A percentile compares a stretch with the other conserved stretches of the same genome.
phyloP scores from a whole-genome alignment of 108 stramenopile species.

The Stephanodiscus triporus region DNA sequence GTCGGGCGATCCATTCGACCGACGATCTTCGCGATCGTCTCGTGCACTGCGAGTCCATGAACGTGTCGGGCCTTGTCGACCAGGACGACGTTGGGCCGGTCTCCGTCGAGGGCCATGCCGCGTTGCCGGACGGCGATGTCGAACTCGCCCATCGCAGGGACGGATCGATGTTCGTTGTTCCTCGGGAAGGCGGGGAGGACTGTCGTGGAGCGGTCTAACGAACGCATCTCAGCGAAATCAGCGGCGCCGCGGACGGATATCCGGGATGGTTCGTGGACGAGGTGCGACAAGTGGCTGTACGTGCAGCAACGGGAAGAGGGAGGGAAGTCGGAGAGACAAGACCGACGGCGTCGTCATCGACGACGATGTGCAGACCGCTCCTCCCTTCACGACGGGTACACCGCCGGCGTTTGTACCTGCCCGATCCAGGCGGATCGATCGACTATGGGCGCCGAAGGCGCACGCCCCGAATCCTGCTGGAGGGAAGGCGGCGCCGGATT shows the following conservation, averaged over 20 bases:
- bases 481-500: slow-evolving; percentile 76
- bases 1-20: slow-evolving; percentile 74
- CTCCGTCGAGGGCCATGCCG: slow-evolving; percentile 24
- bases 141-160: slow-evolving; percentile 61
- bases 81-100: slow-evolving; percentile 46
- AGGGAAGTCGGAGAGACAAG: slow-evolving; percentile 40
- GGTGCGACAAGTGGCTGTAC: slow-evolving; percentile 79
- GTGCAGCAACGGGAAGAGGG: slow-evolving; percentile 72
- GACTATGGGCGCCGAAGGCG: slow-evolving; percentile 60
- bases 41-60: slow-evolving; percentile 73
- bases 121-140: slow-evolving; percentile 77
- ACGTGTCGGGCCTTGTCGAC: slow-evolving; percentile 55
- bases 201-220: slow-evolving; percentile 60
- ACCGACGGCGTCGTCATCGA: neutral
- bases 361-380: slow-evolving; percentile 45
- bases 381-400: slow-evolving; percentile 83
- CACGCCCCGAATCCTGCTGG: slow-evolving; percentile 65
- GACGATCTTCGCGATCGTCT: slow-evolving; percentile 69
- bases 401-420: slow-evolving; percentile 74
- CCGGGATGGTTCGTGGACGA: slow-evolving; percentile 86
- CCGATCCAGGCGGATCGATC: slow-evolving; percentile 65
- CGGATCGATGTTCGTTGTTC: slow-evolving; percentile 56
- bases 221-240: slow-evolving; percentile 80
- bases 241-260: slow-evolving; percentile 83
- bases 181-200: slow-evolving; percentile 57